Evolutionary conservation across 331 rosid species (phyloP).

Genomic region (Phaseolus coccineus): DNA sequence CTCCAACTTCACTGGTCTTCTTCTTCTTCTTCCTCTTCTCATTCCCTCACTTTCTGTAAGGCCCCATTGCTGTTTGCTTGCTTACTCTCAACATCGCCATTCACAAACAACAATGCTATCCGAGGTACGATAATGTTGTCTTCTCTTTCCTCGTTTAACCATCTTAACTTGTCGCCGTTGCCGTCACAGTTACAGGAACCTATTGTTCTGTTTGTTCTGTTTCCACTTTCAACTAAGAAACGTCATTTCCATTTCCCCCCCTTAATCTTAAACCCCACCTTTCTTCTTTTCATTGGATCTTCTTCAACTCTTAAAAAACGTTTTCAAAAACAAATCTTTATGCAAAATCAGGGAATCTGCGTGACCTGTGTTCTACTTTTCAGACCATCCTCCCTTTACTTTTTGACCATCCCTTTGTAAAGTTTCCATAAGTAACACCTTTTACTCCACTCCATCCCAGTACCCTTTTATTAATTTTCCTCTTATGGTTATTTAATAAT

Average conservation of each 20-base stretch:
- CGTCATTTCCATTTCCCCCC: neutral
- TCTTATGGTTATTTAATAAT: neutral
- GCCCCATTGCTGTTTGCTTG: neutral
- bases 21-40: neutral
- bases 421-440: slow-evolving; percentile 45
- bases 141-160: no score
- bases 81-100: slow-evolving; percentile 12
- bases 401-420: slow-evolving; percentile 53
- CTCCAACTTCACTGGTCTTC: slow-evolving; percentile 15
- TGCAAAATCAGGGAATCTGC: slow-evolving; percentile 30
- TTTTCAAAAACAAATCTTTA: neutral
- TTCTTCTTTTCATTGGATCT: slow-evolving; percentile 33
- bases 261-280: neutral
- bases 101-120: slow-evolving; percentile 37
- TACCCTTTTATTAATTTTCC: neutral
- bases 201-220: neutral
- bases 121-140: slow-evolving; percentile 37
- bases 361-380: neutral
- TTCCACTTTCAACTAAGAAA: neutral
- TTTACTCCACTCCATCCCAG: slow-evolving; percentile 5
- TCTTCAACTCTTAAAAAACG: neutral
- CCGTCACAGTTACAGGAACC: neutral
- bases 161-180: neutral
- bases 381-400: slow-evolving; percentile 4
- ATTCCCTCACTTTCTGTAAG: slow-evolving; percentile 16